Conservation (phyloP, 83 land plant species). For the Picea abies region DNA sequence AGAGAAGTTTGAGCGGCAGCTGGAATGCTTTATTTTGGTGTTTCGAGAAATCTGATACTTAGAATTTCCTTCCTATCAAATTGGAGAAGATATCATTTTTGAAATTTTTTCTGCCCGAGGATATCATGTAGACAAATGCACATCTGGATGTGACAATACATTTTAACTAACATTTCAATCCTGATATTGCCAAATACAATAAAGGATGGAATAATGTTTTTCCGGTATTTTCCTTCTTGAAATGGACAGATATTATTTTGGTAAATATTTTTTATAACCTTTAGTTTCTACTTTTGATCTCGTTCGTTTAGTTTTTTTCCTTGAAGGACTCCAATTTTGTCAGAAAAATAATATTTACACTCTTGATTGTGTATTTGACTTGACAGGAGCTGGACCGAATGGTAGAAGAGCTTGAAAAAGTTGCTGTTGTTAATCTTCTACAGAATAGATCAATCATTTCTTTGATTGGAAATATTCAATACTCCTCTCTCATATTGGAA, state of each 20-base stretch:
- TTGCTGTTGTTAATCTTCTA: slow-evolving; percentile 87
- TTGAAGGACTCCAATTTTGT: neutral
- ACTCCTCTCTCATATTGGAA: slow-evolving; percentile 86
- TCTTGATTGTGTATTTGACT: slow-evolving; percentile 1
- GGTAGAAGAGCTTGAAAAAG: slow-evolving; percentile 77
- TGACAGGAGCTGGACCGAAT: slow-evolving; percentile 90
- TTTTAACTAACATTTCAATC: neutral
- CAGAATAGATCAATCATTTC: slow-evolving; percentile 90
- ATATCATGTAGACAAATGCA: too few species aligned
- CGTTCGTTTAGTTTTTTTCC: neutral
- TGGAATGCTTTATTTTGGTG: neutral
- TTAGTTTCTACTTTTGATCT: neutral
- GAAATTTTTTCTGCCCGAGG: too few species aligned
- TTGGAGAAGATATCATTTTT: neutral
- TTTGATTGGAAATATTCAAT: slow-evolving; percentile 92
- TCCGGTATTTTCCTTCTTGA: too few species aligned
- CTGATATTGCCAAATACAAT: neutral
- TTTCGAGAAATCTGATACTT: neutral
- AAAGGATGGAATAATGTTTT: too few species aligned
- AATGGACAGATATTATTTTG: too few species aligned
- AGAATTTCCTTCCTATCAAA: neutral
- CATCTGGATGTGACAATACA: too few species aligned
- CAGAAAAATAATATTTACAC: neutral
- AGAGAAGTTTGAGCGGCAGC: neutral
- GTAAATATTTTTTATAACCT: neutral